Conservation (phyloP, 441 rosid genomes). For the Bruguiera hainesii region DNA sequence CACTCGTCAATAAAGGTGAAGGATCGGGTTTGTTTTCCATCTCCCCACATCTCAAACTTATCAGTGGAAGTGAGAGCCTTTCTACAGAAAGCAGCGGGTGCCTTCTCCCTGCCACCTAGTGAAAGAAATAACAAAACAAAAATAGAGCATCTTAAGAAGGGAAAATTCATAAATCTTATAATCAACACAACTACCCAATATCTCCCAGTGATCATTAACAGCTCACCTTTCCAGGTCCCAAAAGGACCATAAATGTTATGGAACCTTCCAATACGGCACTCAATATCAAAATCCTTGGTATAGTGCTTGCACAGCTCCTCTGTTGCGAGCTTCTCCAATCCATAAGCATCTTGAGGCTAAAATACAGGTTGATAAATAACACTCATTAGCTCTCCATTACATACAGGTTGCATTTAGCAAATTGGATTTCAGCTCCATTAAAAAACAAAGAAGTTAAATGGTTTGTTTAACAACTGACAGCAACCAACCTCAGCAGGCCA, state of each 20-base stretch:
- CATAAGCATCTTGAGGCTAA: constrained; percentile 99
- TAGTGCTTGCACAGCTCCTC: constrained; percentile 98
- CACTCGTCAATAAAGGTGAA: constrained; percentile 98
- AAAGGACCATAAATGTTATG: constrained; percentile 98
- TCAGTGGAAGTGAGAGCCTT: constrained; percentile 75
- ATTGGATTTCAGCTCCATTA: no score
- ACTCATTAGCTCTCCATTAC: background rate
- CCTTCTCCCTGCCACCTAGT: constrained; percentile 96
- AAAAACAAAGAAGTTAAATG: no score
- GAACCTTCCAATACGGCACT: constrained; percentile 91
- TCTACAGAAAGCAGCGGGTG: constrained; percentile 99
- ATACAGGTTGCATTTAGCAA: background rate
- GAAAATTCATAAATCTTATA: background rate
- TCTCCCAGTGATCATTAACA: background rate
- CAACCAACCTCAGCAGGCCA: constrained; percentile 98
- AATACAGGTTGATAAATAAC: constrained; percentile 5
- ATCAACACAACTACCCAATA: constrained; percentile 1
- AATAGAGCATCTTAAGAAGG: background rate
- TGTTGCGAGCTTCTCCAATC: constrained; percentile 96
- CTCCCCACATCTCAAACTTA: constrained; percentile 99
- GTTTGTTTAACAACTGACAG: constrained; percentile 2
- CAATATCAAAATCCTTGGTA: constrained; percentile 88
- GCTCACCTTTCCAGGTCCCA: constrained; percentile 92
- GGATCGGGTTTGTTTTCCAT: constrained; percentile 95
- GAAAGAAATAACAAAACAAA: background rate